A percentile compares a stretch with the other conserved stretches of the same genome.
These are phyloP conservation scores for Streptanthus diversifolius DNA, from an alignment of 345 rosid genomes.

Conservation along the genomic window DNA sequence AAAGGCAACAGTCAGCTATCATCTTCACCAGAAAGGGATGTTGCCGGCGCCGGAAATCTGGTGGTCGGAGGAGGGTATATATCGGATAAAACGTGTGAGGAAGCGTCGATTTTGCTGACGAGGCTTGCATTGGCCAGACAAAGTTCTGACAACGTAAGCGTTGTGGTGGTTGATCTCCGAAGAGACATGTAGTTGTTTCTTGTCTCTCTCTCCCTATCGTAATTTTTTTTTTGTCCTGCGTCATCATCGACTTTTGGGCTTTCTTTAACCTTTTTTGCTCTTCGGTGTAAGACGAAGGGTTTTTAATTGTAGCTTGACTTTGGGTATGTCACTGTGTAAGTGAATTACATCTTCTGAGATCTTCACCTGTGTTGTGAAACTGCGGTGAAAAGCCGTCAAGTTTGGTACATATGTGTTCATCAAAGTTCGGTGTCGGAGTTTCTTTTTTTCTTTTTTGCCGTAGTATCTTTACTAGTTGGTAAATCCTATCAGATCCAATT, in stretches of 20 bases:
- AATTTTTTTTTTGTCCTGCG: conserved; percentile 18
- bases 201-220: conserved; percentile 13
- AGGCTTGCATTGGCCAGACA: conserved; percentile 79
- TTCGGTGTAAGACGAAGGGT: conserved; percentile 25
- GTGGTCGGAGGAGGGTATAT: conserved; percentile 18
- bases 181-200: conserved; percentile 42
- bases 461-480: neutral
- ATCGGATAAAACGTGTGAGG: conserved; percentile 51
- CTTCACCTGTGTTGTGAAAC: conserved; percentile 16
- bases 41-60: neutral
- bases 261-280: conserved; percentile 23
- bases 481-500: neutral
- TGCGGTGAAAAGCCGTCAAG: conserved; percentile 1
- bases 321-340: neutral
- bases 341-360: conserved; percentile 23
- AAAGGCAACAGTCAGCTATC: neutral
- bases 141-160: conserved; percentile 86
- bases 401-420: neutral
- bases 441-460: neutral
- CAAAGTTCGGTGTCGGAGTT: neutral
- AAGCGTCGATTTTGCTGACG: conserved; percentile 66
- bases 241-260: conserved; percentile 27
- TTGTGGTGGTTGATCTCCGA: conserved; percentile 82
- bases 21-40: conserved; percentile 16
- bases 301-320: conserved; percentile 19